Evolutionary conservation across 192 early-diverging fungal species (phyloP).

Genomic region (Oehlia diaphana): DNA sequence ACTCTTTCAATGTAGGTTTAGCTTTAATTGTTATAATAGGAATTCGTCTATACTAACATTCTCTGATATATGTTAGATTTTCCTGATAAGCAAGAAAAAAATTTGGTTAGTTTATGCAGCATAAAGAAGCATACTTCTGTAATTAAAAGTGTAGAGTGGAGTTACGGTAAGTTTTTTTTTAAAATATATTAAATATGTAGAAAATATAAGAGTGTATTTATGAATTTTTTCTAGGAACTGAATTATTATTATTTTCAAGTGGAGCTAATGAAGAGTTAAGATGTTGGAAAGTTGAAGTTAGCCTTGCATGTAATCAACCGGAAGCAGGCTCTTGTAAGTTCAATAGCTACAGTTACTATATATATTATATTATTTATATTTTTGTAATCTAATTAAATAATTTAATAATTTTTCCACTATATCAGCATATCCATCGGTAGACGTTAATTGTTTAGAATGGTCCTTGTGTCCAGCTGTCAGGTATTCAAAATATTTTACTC

Average conservation of each 20-base stretch:
- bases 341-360: background rate
- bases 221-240: slow-evolving; percentile 23
- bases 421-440: slow-evolving; percentile 17
- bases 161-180: slow-evolving; percentile 17
- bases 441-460: slow-evolving; percentile 49
- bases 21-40: too few relatives aligned
- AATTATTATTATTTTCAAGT: slow-evolving; percentile 56
- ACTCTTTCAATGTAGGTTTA: slow-evolving; percentile 51
- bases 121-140: slow-evolving; percentile 57
- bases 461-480: slow-evolving; percentile 45
- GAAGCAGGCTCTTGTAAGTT: background rate
- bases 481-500: slow-evolving; percentile 11
- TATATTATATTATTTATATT: background rate
- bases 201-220: background rate
- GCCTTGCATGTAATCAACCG: slow-evolving; percentile 18
- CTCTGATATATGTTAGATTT: slow-evolving; percentile 21
- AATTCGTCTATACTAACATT: too few relatives aligned
- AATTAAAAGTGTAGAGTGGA: slow-evolving; percentile 49
- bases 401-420: background rate
- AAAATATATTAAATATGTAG: background rate
- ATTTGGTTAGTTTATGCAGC: slow-evolving; percentile 19
- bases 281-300: slow-evolving; percentile 59
- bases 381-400: background rate
- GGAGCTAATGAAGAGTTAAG: slow-evolving; percentile 64
- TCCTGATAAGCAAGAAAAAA: slow-evolving; percentile 22